Evolutionary conservation across 225 moss, liverwort and hornwort species (phyloP).

Genomic region (Bryum argenteum): DNA sequence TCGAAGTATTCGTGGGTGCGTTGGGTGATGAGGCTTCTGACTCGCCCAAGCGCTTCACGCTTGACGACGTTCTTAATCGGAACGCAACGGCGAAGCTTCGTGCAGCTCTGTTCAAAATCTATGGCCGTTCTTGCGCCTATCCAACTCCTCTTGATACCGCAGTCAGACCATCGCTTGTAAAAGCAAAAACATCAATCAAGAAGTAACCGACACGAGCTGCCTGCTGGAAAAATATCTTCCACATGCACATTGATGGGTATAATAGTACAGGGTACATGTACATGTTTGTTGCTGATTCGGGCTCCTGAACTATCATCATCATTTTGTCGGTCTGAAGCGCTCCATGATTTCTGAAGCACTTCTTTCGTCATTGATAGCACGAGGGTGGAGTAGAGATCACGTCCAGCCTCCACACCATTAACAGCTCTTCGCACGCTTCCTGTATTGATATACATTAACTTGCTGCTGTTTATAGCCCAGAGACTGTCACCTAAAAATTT

Average conservation of each 20-base stretch:
- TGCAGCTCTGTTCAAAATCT: constrained; percentile 49
- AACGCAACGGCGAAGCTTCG: constrained; percentile 51
- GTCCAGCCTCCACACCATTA: constrained; percentile 5
- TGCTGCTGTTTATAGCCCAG: constrained; percentile 18
- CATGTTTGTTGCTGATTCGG: constrained; percentile 16
- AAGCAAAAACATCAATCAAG: constrained; percentile 28
- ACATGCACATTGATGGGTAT: constrained; percentile 24
- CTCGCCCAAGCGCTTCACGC: constrained; percentile 34
- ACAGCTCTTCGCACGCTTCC: constrained; percentile 17
- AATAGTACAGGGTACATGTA: constrained; percentile 13
- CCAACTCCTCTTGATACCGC: constrained; percentile 32
- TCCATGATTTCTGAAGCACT: constrained; percentile 22
- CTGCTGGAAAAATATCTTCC: constrained; percentile 5
- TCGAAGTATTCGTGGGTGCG: constrained; percentile 34
- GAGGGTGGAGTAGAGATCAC: constrained; percentile 2
- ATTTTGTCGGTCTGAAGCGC: constrained; percentile 20
- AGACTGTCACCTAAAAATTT: constrained; percentile 21
- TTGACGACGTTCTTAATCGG: constrained; percentile 52
- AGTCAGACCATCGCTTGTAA: constrained; percentile 33
- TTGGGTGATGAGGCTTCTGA: constrained; percentile 19
- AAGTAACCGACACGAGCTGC: constrained; percentile 19
- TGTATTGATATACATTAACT: constrained; percentile 5
- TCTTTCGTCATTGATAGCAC: constrained; percentile 17
- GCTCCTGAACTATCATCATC: constrained; percentile 21
- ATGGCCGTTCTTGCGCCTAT: constrained; percentile 45